Conservation (phyloP, 2,329 filamentous ascomycete genomes). For the Chaetomiaceae sp. region DNA sequence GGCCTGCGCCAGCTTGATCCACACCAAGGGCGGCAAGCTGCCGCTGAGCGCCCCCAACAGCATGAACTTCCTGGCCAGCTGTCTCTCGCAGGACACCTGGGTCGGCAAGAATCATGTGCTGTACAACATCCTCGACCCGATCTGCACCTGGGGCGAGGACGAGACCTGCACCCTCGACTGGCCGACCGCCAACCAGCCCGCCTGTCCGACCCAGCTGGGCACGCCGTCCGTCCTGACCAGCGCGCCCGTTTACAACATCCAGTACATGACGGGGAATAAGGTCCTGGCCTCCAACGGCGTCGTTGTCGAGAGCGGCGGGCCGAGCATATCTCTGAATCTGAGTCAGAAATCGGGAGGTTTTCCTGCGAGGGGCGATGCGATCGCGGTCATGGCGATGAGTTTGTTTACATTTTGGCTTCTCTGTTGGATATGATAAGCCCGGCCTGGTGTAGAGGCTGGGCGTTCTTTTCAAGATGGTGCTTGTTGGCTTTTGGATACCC, state of each 20-base stretch:
- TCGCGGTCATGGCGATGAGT: slow-evolving; percentile 6
- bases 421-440: slow-evolving; percentile 11
- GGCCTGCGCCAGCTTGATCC: slow-evolving; percentile 47
- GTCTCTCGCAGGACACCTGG: slow-evolving; percentile 44
- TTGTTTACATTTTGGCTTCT: slow-evolving; percentile 17
- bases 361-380: background rate
- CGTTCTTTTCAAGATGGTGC: slow-evolving; percentile 5
- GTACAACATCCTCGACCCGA: slow-evolving; percentile 49
- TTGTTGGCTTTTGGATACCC: slow-evolving; percentile 15
- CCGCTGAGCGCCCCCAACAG: slow-evolving; percentile 52
- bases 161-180: slow-evolving; percentile 48
- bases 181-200: slow-evolving; percentile 46
- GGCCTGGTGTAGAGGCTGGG: background rate
- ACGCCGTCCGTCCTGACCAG: slow-evolving; percentile 29
- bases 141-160: slow-evolving; percentile 46
- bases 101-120: slow-evolving; percentile 49
- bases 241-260: slow-evolving; percentile 46
- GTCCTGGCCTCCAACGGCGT: slow-evolving; percentile 29
- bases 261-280: slow-evolving; percentile 45
- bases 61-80: slow-evolving; percentile 49
- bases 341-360: slow-evolving; percentile 7
- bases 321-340: background rate
- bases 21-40: slow-evolving; percentile 45
- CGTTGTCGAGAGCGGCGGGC: slow-evolving; percentile 14
- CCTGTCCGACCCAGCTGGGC: slow-evolving; percentile 44